Conservation (phyloP, 192 early-diverging fungal genomes). For the Chytriomyces confervae region DNA sequence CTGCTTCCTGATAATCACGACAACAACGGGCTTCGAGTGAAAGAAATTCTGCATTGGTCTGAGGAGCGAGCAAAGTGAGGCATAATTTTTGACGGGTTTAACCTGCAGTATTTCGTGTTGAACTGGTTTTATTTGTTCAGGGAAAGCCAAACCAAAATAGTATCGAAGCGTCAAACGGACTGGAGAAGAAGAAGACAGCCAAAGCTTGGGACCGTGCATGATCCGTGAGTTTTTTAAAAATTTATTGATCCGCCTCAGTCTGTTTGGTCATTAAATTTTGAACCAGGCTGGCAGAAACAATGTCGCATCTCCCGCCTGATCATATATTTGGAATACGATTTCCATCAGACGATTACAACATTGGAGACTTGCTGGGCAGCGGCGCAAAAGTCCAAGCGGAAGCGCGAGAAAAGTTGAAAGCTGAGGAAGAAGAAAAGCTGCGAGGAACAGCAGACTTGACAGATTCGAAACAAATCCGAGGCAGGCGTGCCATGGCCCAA, state of each 20-base stretch:
- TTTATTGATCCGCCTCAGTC: neutral
- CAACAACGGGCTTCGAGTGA: conserved; percentile 44
- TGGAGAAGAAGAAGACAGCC: conserved; percentile 36
- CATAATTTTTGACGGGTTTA: neutral
- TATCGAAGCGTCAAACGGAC: conserved; percentile 35
- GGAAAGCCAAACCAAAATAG: conserved; percentile 37
- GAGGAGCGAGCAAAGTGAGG: conserved; percentile 35
- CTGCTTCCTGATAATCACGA: conserved; percentile 28
- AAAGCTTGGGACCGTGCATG: conserved; percentile 46
- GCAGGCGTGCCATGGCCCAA: conserved; percentile 22
- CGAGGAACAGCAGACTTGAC: conserved; percentile 9
- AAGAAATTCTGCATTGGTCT: conserved; percentile 40
- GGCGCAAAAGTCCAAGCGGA: conserved; percentile 8
- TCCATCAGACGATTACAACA: conserved; percentile 40
- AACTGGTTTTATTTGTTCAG: neutral
- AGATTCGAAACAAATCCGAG: conserved; percentile 3
- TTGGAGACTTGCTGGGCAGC: conserved; percentile 44
- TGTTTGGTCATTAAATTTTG: neutral
- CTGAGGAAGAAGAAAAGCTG: neutral
- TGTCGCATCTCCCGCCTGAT: conserved; percentile 41
- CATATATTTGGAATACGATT: conserved; percentile 45
- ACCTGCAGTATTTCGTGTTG: neutral
- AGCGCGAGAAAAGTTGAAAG: conserved; percentile 16
- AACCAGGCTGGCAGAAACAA: conserved; percentile 44
- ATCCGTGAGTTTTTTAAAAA: conserved; percentile 37